A percentile compares a stretch with the other conserved stretches of the same genome.
phyloP scores from a whole-genome alignment of 495 filamentous ascomycete species.

The Pyronema omphalodes region DNA sequence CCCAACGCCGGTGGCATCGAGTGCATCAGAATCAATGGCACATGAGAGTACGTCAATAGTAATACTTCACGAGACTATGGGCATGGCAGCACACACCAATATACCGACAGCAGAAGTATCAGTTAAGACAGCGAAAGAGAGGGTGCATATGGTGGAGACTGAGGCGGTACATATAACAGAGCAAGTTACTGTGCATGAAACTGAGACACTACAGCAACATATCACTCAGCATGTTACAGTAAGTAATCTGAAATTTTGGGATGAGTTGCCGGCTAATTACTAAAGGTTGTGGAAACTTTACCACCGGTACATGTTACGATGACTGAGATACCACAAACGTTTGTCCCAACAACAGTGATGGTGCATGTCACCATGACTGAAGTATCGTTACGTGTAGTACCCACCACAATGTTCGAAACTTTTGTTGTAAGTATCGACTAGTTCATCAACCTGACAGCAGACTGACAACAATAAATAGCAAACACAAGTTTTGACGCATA shows the following conservation, averaged over 20 bases:
- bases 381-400: slow-evolving; percentile 2
- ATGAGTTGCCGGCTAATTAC: not conserved
- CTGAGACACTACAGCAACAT: slow-evolving; percentile 1
- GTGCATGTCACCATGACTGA: slow-evolving; percentile 18
- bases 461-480: slow-evolving; percentile 3
- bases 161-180: slow-evolving; percentile 10
- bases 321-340: slow-evolving; percentile 1
- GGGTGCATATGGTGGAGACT: slow-evolving; percentile 10
- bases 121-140: slow-evolving; percentile 2
- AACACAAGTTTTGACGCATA: slow-evolving; percentile 15
- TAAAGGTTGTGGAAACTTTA: slow-evolving; percentile 17
- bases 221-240: slow-evolving; percentile 11
- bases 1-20: not conserved
- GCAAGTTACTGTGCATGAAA: slow-evolving; percentile 7
- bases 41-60: slow-evolving; percentile 5
- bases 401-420: slow-evolving; percentile 17
- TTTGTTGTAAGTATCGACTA: not conserved
- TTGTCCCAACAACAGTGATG: not conserved
- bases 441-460: slow-evolving; percentile 6
- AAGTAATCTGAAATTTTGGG: not conserved
- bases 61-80: not conserved
- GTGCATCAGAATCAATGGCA: not conserved
- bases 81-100: not conserved
- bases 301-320: slow-evolving; percentile 17
- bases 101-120: not conserved